Evolutionary conservation across 148 eudicot genomes (phyloP).

Genomic region (Tetragonia tetragonoides): DNA sequence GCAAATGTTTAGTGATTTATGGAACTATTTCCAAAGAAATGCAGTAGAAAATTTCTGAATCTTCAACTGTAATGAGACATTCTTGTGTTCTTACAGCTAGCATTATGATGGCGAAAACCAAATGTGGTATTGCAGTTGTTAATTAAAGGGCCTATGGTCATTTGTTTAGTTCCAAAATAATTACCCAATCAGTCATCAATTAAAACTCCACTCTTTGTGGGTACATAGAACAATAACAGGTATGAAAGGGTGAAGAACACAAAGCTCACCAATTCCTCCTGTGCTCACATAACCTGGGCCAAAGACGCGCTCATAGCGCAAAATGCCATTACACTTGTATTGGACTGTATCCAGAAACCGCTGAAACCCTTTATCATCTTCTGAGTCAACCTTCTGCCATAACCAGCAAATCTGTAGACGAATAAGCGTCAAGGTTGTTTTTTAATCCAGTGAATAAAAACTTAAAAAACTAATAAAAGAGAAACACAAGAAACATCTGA

Average conservation of each 20-base stretch:
- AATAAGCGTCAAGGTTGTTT: background rate
- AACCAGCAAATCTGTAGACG: slow-evolving; percentile 85
- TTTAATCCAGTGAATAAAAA: background rate
- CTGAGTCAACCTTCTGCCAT: slow-evolving; percentile 87
- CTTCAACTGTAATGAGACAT: background rate
- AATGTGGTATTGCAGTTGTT: background rate
- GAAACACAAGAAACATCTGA: slow-evolving; percentile 8
- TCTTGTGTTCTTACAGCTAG: background rate
- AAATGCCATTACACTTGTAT: slow-evolving; percentile 79
- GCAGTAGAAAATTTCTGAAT: background rate
- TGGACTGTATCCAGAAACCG: slow-evolving; percentile 87
- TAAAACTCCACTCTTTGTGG: background rate
- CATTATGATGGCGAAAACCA: background rate
- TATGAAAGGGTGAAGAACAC: background rate
- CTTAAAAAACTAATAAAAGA: background rate
- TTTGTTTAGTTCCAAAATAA: background rate
- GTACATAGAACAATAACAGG: background rate
- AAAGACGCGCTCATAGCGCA: slow-evolving; percentile 90
- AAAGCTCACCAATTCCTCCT: slow-evolving; percentile 79
- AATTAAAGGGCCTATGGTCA: background rate
- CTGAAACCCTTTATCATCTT: slow-evolving; percentile 84
- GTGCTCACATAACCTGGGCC: slow-evolving; percentile 98
- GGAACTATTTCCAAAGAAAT: background rate
- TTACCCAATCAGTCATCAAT: background rate
- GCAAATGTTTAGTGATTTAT: background rate